Base-by-base conservation (phyloP, 2,329 filamentous ascomycete genomes). In the Plectosphaerella cucumerina region DNA sequence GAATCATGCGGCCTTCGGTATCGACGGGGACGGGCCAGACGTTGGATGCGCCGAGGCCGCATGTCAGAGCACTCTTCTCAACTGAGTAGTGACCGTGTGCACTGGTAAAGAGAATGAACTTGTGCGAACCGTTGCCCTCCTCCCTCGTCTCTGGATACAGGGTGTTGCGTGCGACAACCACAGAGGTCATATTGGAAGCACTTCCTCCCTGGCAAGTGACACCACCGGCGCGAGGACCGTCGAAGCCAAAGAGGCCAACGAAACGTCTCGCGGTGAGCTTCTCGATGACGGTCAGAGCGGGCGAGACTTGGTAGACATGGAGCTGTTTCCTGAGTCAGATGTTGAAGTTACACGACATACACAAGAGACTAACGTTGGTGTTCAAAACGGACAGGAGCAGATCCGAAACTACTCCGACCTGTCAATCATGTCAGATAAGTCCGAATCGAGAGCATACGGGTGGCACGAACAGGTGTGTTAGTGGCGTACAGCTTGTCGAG, bases 401-500 rank as follows among this genome's bases (percentile, higher is more conserved):
- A 62, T 97, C 94, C 2, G 90, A 87, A 15, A 87, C 84, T 0
- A 97, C 80, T 17, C 93, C 93, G 9, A 93, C 86, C 82, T 85
- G 52, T 2, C n/a, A 20, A 50, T 15, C 31, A 12, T 51, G 50
- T 39, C 20, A 49, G 42, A 21, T 39, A 8, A 3, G 17, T 3
- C 12, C 26, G 26, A 10, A 33, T 15, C n/a, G 17, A 1, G 35
- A n/a, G n/a, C n/a, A 20, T 22, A 3, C 3, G 4, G n/a, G 3
- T 4, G 9, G 17, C 15, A 69, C 80, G 53, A 63, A 87, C 85
- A 41, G 93, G 87, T 63, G 94, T 94, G 37, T 90, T 95, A 57
- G 86, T 87, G n/a, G 88, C 84, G 68, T 97, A 97, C 17, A 97
- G 76, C 72, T 99, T 97, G 71, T 97, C 92, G 63, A 97, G 72